Evolutionary conservation across 75 land plant genomes (phyloP).

Genomic region (Azolla pinnata): DNA sequence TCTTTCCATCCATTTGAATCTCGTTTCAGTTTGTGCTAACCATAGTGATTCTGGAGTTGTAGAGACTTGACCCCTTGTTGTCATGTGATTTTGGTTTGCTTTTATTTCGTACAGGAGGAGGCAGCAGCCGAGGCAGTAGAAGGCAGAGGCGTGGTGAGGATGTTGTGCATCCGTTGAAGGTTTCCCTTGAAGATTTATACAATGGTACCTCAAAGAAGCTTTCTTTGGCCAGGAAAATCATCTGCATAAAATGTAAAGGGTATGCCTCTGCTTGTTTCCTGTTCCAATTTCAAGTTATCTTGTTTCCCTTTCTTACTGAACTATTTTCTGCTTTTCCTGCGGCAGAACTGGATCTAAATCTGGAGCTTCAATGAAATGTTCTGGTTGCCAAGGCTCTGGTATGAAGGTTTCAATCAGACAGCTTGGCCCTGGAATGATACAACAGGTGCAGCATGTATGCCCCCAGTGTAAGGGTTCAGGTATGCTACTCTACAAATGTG

Average conservation of each 20-base stretch:
- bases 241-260: slow-evolving; percentile 75
- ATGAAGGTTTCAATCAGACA: slow-evolving; percentile 76
- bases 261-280: slow-evolving; percentile 14
- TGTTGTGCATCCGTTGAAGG: slow-evolving; percentile 64
- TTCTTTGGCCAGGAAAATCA: slow-evolving; percentile 50
- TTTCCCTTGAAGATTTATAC: slow-evolving; percentile 61
- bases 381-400: slow-evolving; percentile 63
- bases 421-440: slow-evolving; percentile 73
- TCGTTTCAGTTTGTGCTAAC: no score
- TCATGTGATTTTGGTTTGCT: background rate
- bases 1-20: no score
- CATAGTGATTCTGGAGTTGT: no score
- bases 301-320: no score
- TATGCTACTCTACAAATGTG: slow-evolving; percentile 4
- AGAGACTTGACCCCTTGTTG: no score
- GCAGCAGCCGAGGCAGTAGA: slow-evolving; percentile 50
- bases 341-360: slow-evolving; percentile 71
- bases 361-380: slow-evolving; percentile 54
- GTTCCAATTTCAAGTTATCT: no score
- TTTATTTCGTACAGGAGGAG: slow-evolving; percentile 19
- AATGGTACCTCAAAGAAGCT: slow-evolving; percentile 70
- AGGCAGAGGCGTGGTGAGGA: slow-evolving; percentile 73
- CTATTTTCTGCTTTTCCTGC: no score
- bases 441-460: slow-evolving; percentile 79
- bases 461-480: slow-evolving; percentile 60